Base-by-base conservation (phyloP, 2,329 filamentous ascomycete species). In the Zasmidium angulare region DNA sequence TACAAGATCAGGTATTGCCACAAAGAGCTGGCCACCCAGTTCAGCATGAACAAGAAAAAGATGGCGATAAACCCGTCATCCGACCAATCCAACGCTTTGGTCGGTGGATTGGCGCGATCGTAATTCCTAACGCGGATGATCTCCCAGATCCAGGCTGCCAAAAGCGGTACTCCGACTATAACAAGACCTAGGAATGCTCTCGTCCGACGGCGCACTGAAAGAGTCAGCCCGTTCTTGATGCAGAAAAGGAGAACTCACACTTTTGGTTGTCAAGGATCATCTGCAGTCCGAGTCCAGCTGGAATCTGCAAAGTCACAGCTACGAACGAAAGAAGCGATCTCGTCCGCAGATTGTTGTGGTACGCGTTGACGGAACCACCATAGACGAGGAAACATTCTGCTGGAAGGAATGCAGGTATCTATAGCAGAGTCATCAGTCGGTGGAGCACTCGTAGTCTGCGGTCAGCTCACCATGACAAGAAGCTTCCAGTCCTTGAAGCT, bases 381-480 rank as follows among this genome's bases (percentile, higher is more conserved):
- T 74, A 74, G 3, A 74, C 72, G 17, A 75, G 63, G 50, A 72
- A 74, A 22, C 65, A 68, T 57, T 74, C 71, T 3, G 68, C 64
- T 6, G 71, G 60, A 21, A 72, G 59, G 57, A 69, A 65, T 48
- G 46, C 66, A 40, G 68, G 67, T 26, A 54, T 54, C 50, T 53
- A 22, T 10, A 17, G 4, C 11, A 6, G 22, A 36, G 7, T 17
- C 14, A 17, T 43, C 36, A 43, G 14, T 19, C 6, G 3, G n/a
- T n/a, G n/a, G n/a, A n/a, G n/a, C n/a, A n/a, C n/a, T n/a, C n/a
- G n/a, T n/a, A n/a, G n/a, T n/a, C n/a, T n/a, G n/a, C n/a, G n/a
- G n/a, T n/a, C n/a, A n/a, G n/a, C 36, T 17, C 36, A 71, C 29
- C 69, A 72, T 72, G 19, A 71, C 55, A 21, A 68, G 55, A 2